Base-by-base conservation (phyloP, 305 asterid species). In the Fraxinus nigra region DNA sequence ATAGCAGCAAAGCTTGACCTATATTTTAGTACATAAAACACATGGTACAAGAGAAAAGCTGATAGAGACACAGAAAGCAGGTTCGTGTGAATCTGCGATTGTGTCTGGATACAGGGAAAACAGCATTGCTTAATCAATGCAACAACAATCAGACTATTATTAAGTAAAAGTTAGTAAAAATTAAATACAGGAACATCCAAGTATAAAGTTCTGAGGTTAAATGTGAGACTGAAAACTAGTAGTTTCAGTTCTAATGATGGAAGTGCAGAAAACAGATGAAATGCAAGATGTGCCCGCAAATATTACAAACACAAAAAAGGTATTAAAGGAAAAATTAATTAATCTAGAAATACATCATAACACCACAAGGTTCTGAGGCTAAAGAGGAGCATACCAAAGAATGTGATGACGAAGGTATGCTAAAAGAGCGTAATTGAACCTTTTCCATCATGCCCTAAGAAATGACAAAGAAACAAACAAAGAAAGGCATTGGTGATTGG, bases 391-490 rank as follows among this genome's bases (percentile, higher is more conserved):
- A 69, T 85, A 88, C 91, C 83, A 32, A 22, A 37, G 75, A 85
- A 81, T 79, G 80, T 20, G 87, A 85, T 69, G 90, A 81, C 16
- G 80, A 81, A 46, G 80, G 51, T 28, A 40, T 46, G 79, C 65
- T 72, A 61, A 79, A 72, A 8, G 84, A 81, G 67, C 79, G 80
- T 56, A 70, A 22, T 5, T 48, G 86, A 59, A 77, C 72, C 85
- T 81, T 88, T 26, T 82, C 82, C 79, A 43, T 34, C 73, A 61
- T 28, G 38, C 90, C 87, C 91, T 86, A 30, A 5, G 10, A 28
- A 69, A 30, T 37, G 75, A 69, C 30, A 32, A 13, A 67, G 73
- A 74, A 56, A 81, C 13, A 59, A 69, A 26, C n/a, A 75, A 54
- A 72, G 33, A 59, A 75, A 33, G 78, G 75, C 78, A 69, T 54